Base-by-base conservation (phyloP, 371 early-diverging fungal species). In the Mucor indicus region DNA sequence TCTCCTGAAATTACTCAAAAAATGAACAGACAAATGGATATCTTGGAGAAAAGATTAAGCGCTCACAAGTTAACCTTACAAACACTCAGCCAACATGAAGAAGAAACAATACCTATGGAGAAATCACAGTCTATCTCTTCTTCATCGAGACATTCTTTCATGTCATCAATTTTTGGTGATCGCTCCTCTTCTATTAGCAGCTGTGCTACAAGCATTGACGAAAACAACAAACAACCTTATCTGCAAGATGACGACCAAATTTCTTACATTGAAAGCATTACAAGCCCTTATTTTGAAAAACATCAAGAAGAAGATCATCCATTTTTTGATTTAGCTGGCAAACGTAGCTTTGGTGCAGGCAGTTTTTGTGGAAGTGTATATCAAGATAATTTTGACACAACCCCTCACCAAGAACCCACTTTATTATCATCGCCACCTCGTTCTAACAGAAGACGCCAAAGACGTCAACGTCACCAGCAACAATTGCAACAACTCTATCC, bases 11-110 rank as follows among this genome's bases (percentile, higher is more conserved):
- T 36, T n/a, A 48, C 38, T 31, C 38, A 52, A 5, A 40, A 46
- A 10, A 59, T 62, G 39, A 48, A 53, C 20, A 37, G 52, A 22
- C 60, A 64, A 11, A 36, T 73, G 50, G 64, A 69, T 29, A 29
- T 67, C 1, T 42, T 73, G n/a, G 69, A 69, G 53, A 64, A 53
- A 22, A 62, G 67, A 44, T 47, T 69, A 17, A 37, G 59, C 8
- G 39, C 48, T 4, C 58, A 62, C 39, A 38, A 50, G 42, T n/a
- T 31, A 1, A 33, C 38, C 25, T n/a, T n/a, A n/a, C n/a, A n/a
- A n/a, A n/a, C n/a, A n/a, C n/a, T n/a, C n/a, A n/a, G n/a, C n/a
- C n/a, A n/a, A n/a, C n/a, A n/a, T n/a, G n/a, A n/a, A n/a, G n/a
- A n/a, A n/a, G n/a, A n/a, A n/a, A n/a, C n/a, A n/a, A n/a, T n/a